Evolutionary conservation across 495 filamentous ascomycete species (phyloP).

Genomic region (Penicillium coffeae): DNA sequence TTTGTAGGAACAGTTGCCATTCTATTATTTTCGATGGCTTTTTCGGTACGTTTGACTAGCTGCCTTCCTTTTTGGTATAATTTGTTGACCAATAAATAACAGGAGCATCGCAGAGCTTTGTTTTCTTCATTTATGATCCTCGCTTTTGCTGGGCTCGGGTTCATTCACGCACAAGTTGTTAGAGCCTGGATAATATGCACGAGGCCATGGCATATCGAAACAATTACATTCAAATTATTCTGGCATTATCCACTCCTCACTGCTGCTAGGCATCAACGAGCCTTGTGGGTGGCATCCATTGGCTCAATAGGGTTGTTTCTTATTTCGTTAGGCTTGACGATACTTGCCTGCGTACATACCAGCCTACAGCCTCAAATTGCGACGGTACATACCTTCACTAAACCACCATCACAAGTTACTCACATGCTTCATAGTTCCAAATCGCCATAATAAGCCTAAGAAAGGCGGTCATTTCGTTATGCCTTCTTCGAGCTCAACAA

Average conservation of each 20-base stretch:
- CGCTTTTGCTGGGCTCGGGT: conserved; percentile 3
- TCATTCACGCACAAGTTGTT: conserved; percentile 5
- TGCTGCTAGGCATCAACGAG: conserved; percentile 5
- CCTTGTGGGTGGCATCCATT: conserved; percentile 9
- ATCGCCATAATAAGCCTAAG: conserved; percentile 9
- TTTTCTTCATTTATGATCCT: conserved; percentile 8
- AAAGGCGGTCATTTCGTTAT: conserved; percentile 5
- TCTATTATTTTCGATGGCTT: conserved; percentile 10
- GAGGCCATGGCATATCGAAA: conserved; percentile 7
- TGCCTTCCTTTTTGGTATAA: not conserved
- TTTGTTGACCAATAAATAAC: conserved; percentile 5
- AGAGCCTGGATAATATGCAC: conserved; percentile 6
- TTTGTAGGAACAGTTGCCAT: conserved; percentile 4
- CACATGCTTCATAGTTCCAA: conserved; percentile 6
- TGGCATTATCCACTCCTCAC: conserved; percentile 2
- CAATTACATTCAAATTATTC: conserved; percentile 7
- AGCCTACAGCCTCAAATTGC: conserved; percentile 7
- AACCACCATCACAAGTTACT: conserved; percentile 4
- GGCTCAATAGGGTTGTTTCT: conserved; percentile 4
- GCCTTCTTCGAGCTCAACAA: conserved; percentile 2
- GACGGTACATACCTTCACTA: conserved; percentile 8
- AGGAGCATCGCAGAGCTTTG: conserved; percentile 7
- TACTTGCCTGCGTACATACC: conserved; percentile 8
- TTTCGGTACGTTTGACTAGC: conserved; percentile 4
- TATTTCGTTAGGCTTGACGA: conserved; percentile 8